A percentile compares a stretch with the other conserved stretches of the same genome.
Evolutionary conservation across 139 green algal species (phyloP).

Genomic region (Protoeuglena noctilucae): DNA sequence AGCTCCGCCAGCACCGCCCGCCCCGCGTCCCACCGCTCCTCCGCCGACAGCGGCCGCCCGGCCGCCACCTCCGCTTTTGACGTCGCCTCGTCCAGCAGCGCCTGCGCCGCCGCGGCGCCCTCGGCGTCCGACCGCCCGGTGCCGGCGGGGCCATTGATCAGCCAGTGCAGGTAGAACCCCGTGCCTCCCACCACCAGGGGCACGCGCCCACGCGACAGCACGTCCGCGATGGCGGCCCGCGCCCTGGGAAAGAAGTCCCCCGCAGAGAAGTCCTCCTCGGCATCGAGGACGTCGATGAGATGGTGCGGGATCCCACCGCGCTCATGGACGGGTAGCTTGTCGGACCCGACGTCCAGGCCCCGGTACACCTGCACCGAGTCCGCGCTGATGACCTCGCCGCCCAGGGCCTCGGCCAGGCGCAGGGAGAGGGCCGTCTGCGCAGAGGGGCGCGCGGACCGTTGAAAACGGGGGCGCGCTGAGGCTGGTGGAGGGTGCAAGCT

Average conservation of each 20-base stretch:
- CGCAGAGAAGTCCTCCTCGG: conserved; percentile 62
- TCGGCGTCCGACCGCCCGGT: conserved; percentile 33
- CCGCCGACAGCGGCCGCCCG: conserved; percentile 8
- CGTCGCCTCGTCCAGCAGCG: conserved; percentile 12
- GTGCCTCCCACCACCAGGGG: conserved; percentile 87
- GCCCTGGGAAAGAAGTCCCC: conserved; percentile 68
- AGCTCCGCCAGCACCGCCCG: conserved; percentile 24
- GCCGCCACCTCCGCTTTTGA: not conserved
- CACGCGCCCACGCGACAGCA: conserved; percentile 52
- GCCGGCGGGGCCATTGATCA: conserved; percentile 50
- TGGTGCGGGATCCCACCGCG: conserved; percentile 73
- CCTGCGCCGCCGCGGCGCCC: conserved; percentile 17
- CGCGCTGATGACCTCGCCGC: conserved; percentile 84
- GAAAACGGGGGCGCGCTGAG: too few species aligned
- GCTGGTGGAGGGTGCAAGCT: too few species aligned
- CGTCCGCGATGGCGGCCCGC: conserved; percentile 33
- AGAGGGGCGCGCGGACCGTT: too few species aligned
- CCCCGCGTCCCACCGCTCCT: conserved; percentile 43
- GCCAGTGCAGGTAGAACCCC: conserved; percentile 86
- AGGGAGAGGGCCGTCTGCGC: conserved; percentile 69
- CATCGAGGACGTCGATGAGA: conserved; percentile 66
- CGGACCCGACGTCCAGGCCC: conserved; percentile 73
- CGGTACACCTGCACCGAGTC: conserved; percentile 90
- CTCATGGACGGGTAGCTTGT: conserved; percentile 44
- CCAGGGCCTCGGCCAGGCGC: conserved; percentile 47